Evolutionary conservation across 371 early-diverging fungal species (phyloP).

Genomic region (Sporodiniella umbellata): DNA sequence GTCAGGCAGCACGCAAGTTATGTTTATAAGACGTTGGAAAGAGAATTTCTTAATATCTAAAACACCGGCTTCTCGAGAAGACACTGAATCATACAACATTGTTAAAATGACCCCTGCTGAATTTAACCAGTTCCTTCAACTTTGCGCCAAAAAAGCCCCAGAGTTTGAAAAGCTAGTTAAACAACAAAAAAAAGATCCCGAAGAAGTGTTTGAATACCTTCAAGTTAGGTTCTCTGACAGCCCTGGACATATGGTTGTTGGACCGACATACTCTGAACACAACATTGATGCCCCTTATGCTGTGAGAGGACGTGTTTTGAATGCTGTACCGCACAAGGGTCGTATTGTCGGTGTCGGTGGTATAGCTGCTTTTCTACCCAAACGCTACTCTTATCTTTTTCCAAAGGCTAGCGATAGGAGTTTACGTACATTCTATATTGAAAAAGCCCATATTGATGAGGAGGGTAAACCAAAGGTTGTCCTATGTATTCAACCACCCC

Average conservation of each 20-base stretch:
- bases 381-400: conserved; percentile 22
- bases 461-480: conserved; percentile 62
- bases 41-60: conserved; percentile 69
- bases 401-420: conserved; percentile 25
- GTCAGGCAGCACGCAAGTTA: conserved; percentile 51
- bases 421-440: conserved; percentile 65
- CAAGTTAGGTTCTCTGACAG: conserved; percentile 17
- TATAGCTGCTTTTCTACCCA: conserved; percentile 59
- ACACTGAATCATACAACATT: conserved; percentile 43
- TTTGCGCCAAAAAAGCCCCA: conserved; percentile 38
- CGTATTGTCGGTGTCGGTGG: conserved; percentile 71
- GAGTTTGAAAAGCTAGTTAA: conserved; percentile 55
- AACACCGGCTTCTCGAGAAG: conserved; percentile 45
- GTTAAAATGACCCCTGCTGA: conserved; percentile 54
- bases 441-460: conserved; percentile 54
- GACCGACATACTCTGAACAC: conserved; percentile 33
- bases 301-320: conserved; percentile 69
- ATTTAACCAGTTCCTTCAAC: conserved; percentile 58
- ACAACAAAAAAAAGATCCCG: conserved; percentile 30
- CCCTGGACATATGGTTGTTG: conserved; percentile 20
- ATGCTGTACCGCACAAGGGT: conserved; percentile 25
- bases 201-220: conserved; percentile 33
- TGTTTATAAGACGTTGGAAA: conserved; percentile 61
- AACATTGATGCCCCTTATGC: conserved; percentile 21
- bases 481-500: conserved; percentile 27